Conservation (phyloP, 1,284 basidiomycete species). For the Cerrena zonata region DNA sequence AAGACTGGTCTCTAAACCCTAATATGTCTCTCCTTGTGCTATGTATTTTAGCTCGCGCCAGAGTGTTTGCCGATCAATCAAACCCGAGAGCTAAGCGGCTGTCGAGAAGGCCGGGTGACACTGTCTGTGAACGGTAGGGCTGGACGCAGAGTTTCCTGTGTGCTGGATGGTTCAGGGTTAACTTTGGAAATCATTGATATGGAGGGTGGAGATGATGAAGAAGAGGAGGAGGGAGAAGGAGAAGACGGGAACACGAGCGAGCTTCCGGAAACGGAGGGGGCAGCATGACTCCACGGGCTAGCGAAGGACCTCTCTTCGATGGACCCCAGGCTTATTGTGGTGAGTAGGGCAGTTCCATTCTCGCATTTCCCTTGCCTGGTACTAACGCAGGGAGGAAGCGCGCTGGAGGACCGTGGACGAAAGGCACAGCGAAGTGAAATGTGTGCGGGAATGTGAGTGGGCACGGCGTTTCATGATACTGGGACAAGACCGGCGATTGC, state of each 20-base stretch:
- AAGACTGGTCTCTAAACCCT: conserved; percentile 7
- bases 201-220: conserved; percentile 58
- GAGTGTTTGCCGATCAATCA: conserved; percentile 49
- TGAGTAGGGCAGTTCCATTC: not conserved
- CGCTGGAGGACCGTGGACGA: no score
- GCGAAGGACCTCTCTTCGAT: not conserved
- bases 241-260: not conserved
- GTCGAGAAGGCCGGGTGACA: conserved; percentile 45
- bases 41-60: conserved; percentile 37
- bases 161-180: conserved; percentile 57
- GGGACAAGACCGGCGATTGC: conserved; percentile 16
- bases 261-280: not conserved
- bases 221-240: no score
- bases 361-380: not conserved
- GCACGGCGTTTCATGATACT: conserved; percentile 18
- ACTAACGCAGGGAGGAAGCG: no score
- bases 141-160: conserved; percentile 69
- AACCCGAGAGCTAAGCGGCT: conserved; percentile 49
- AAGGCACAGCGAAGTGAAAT: no score
- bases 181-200: conserved; percentile 70
- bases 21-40: conserved; percentile 10
- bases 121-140: conserved; percentile 68
- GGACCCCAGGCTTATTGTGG: not conserved
- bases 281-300: not conserved
- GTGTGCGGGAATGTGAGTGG: no score